Base-by-base conservation (phyloP, 805 yeast species). In the Saturnispora hagleri region DNA sequence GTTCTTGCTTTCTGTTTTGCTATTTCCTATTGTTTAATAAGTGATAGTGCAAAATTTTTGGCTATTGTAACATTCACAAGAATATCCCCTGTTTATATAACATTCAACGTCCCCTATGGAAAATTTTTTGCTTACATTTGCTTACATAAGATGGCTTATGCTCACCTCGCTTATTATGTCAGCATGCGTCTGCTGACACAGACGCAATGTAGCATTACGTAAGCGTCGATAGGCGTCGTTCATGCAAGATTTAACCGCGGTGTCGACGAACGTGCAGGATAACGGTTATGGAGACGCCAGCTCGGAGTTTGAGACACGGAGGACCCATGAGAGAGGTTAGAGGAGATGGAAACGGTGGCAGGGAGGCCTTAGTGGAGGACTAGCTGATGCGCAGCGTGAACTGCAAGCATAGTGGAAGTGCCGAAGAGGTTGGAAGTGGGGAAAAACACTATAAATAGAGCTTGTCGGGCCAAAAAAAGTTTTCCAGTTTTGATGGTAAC, bases 241-340 rank as follows among this genome's bases (percentile, higher is more conserved):
- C 28, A 26, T 26, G 28, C 28, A 26, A 26, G 7, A 26, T 26
- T 26, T 47, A 47, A 24, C 50, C 50, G 50, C 50, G 50, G 50
- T 47, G 50, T 40, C 13, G n/a, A 20, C 22, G 5, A 24, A 18
- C 22, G 7, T 38, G 42, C 42, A 38, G 42, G 22, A 38, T 18
- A 17, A 20, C 42, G 24, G 42, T 38, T 38, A 17, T 31, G 22
- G 42, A 38, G 24, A 18, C 6, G 42, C 31, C 17, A 20, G 24
- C 27, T 41, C 31, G 44, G 31, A 41, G 44, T 18, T 41, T 13
- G 31, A 18, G n/a, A 13, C 12, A 24, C 31, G 31, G 44, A n/a
- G 24, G 10, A 17, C 15, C n/a, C 18, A 24, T 41, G 17, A 12
- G 3, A 41, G 15, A 27, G 44, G 44, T 13, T 15, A 5, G 22